Base-by-base conservation (phyloP, 1,139 yeast species). In the Saccharomycopsis crataegensis region DNA sequence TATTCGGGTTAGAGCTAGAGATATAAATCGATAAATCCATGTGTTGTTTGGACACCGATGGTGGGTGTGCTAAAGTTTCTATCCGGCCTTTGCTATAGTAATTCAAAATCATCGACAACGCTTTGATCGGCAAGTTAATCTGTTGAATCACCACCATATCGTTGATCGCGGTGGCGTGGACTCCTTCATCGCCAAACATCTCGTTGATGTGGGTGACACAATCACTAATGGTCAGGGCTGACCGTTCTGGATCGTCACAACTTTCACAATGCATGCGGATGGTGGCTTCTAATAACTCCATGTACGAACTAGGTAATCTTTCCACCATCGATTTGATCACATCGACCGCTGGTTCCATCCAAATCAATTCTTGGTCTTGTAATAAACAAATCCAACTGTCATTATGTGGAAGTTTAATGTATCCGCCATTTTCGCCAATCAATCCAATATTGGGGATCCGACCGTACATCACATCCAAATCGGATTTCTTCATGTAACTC, bases 381-480 rank as follows among this genome's bases (percentile, higher is more conserved):
- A 79, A 79, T 46, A 87, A 71, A 2, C 86, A 75, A 40, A 79
- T 69, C 97, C 97, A 91, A 14, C 72, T 70, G 33, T 73, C 72
- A 9, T 65, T 61, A 7, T 16, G 67, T 36, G 80, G 75, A 32
- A 84, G 64, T 63, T 78, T 82, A 36, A 86, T 77, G 57, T 70
- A 73, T 0, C 90, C 95, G 42, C 98, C 98, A 64, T 86, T 83
- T 67, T 91, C 98, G 0, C 96, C 96, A 60, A 91, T 82, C 51
- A 91, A 72, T 0, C 98, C 98, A 40, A 91, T 65, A 45, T 78
- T 79, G 1, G 85, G 81, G 11, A 82, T 77, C 58, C 90, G 77
- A 42, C 84, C 75, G 68, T 83, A 90, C 52, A 82, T 68, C 50
- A 86, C 74, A 59, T 86, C 88, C 63, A 90, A 71, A 45, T 82